These are phyloP conservation scores for Fusarium dimerum DNA, from an alignment of 2,329 filamentous ascomycete species.

Conservation along the genomic window DNA sequence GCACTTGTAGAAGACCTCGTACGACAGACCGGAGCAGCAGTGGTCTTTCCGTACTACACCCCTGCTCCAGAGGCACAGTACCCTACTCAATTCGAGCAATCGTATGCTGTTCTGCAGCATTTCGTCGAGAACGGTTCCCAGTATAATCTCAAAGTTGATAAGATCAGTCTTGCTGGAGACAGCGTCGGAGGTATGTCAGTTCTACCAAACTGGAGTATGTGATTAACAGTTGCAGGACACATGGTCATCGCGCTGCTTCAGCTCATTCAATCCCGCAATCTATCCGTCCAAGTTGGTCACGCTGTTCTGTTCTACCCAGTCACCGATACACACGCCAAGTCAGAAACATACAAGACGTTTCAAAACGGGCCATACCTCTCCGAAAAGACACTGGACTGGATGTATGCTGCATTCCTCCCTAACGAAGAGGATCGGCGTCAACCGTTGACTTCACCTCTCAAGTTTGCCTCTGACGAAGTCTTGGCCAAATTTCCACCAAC, in stretches of 20 bases:
- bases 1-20: slow-evolving; percentile 15
- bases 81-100: slow-evolving; percentile 14
- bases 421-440: slow-evolving; percentile 9
- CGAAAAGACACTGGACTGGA: slow-evolving; percentile 21
- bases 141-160: slow-evolving; percentile 6
- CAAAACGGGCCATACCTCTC: slow-evolving; percentile 13
- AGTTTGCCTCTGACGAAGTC: slow-evolving; percentile 2
- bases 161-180: slow-evolving; percentile 9
- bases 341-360: slow-evolving; percentile 9
- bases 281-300: slow-evolving; percentile 5
- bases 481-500: slow-evolving; percentile 12
- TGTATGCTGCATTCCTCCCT: slow-evolving; percentile 7
- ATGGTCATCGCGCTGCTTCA: slow-evolving; percentile 17
- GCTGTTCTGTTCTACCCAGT: slow-evolving; percentile 13
- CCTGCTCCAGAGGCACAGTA: slow-evolving; percentile 16
- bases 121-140: slow-evolving; percentile 5
- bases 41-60: slow-evolving; percentile 15
- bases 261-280: slow-evolving; percentile 2
- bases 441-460: slow-evolving; percentile 10
- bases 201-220: fast-evolving
- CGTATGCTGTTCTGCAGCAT: slow-evolving; percentile 7
- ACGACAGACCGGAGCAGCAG: slow-evolving; percentile 12
- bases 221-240: slow-evolving; percentile 2
- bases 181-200: slow-evolving; percentile 8
- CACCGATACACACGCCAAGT: slow-evolving; percentile 13